Percentiles rank a stretch among this genome's conserved stretches.
Conservation (phyloP, 2,329 filamentous ascomycete genomes). For the Triangularia setosa region DNA sequence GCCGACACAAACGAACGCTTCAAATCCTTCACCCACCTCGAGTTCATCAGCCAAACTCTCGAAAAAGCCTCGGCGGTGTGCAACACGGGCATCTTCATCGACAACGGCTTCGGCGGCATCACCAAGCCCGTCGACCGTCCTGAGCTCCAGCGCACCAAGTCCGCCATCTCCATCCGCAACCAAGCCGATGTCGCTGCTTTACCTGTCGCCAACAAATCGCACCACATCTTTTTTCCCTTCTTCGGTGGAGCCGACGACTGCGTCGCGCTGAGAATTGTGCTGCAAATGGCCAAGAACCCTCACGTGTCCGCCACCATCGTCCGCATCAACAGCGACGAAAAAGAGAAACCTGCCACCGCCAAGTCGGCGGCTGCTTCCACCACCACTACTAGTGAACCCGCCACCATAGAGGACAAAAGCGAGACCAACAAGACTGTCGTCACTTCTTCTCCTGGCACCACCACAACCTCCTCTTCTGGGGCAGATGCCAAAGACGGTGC, state of each 20-base stretch:
- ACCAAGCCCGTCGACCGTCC: slow-evolving; percentile 33
- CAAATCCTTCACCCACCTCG: slow-evolving; percentile 59
- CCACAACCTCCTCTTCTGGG: neutral
- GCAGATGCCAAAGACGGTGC: slow-evolving; percentile 28
- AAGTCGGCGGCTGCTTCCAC: slow-evolving; percentile 16
- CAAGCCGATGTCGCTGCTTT: slow-evolving; percentile 51
- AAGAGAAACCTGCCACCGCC: neutral
- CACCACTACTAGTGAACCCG: neutral
- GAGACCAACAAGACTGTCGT: slow-evolving; percentile 24
- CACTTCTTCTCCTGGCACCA: slow-evolving; percentile 27
- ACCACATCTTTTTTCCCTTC: slow-evolving; percentile 85
- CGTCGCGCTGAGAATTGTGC: slow-evolving; percentile 71
- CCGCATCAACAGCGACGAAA: slow-evolving; percentile 43
- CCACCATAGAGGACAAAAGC: slow-evolving; percentile 4
- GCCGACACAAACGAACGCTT: slow-evolving; percentile 56
- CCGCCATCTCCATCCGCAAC: slow-evolving; percentile 57
- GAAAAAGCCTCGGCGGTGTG: slow-evolving; percentile 50
- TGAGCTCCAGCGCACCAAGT: slow-evolving; percentile 46
- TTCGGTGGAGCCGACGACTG: slow-evolving; percentile 81
- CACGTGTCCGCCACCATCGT: slow-evolving; percentile 75
- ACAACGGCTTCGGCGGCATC: slow-evolving; percentile 51
- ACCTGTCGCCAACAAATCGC: slow-evolving; percentile 63
- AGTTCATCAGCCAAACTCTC: slow-evolving; percentile 69
- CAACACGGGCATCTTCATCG: slow-evolving; percentile 75
- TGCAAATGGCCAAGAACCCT: slow-evolving; percentile 78